Evolutionary conservation across 2,329 filamentous ascomycete genomes (phyloP), one percentile per base, ranked within the genome.

Genomic region (Penicillium polonicum): DNA sequence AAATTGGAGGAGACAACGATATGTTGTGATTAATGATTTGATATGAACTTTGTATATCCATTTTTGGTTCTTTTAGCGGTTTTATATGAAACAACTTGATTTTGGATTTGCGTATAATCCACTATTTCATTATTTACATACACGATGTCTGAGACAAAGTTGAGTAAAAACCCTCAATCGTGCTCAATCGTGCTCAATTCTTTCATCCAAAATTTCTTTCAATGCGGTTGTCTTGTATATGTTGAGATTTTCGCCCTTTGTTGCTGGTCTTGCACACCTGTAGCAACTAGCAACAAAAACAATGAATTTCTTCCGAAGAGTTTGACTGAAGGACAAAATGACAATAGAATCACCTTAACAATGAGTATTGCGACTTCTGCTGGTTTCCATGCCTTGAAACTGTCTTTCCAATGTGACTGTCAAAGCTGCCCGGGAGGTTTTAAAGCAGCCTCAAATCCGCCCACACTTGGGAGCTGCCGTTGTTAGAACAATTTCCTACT

Each of bases 1-100:
- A 61, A 56, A 13, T 46, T 62, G 35, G 56, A 64, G 48, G 63
- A 64, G 38, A 62, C 63, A 13, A 64, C 63, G 6, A 61, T 64
- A 41, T 65, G 63, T 33, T 65, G 63, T 41, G 60, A 61, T 39
- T 64, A 21, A 52, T 46, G 23, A 23, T 42, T 36, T 35, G 50
- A 44, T 12, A 42, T 35, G 31, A 36, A 5, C 12, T 31, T 23
- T 52, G 27, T 29, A 23, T 46, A 38, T 45, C 5, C 9, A 21
- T 7, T 46, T 31, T n/a, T 2, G 17, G 21, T 7, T 36, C 2
- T 38, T 17, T 41, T 15, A 42, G 43, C 35, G 52, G 31, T n/a
- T 10, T 36, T 15, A 33, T 23, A 17, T 25, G 8, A 42, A 42
- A 25, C 41, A 25, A 25, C 21, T 17, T 25, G 21, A 9, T 5